Base-by-base conservation (phyloP, 2,329 filamentous ascomycete genomes). In the Fusarium miscanthi region DNA sequence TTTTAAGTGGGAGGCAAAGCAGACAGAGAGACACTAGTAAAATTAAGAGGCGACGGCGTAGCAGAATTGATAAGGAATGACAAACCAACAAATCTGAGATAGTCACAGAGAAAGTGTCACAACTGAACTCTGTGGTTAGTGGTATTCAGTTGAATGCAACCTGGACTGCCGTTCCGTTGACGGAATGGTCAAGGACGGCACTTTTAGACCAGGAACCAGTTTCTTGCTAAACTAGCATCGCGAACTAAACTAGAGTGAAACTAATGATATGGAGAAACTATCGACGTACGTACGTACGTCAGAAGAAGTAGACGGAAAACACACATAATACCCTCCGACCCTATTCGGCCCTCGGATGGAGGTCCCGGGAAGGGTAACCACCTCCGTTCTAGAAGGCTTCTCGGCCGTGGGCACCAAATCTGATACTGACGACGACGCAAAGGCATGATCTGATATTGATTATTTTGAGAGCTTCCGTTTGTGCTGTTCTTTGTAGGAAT, bases 321-420 rank as follows among this genome's bases (percentile, higher is more conserved):
- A 63, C 53, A 72, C 69, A 54, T 72, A 72, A 72, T 40, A 25
- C 54, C 43, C 49, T 52, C 69, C 69, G 65, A 70, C 54, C 62
- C 56, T 17, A 57, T 56, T 56, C 54, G 54, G 41, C 46, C 30
- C 33, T 46, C 65, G 65, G 64, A 43, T 40, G 33, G 41, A 60
- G 25, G n/a, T 31, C 27, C 59, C 60, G 60, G 23, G 67, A 70
- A 70, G 35, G 65, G 69, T 40, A 73, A 69, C 25, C 35, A 60
- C n/a, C 64, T 73, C 69, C 69, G 64, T 72, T 70, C 69, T 70
- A 72, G 69, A 73, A 73, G 65, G 33, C 7, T 70, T 72, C 54
- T 53, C 38, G 51, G 63, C 37, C 45, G 46, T 63, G 21, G 41
- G 35, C 37, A 35, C 51, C 35, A 60, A 60, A 21, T 45, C 21